phyloP scores from a whole-genome alignment of 306 rosid genomes.

The Spatholobus suberectus region DNA sequence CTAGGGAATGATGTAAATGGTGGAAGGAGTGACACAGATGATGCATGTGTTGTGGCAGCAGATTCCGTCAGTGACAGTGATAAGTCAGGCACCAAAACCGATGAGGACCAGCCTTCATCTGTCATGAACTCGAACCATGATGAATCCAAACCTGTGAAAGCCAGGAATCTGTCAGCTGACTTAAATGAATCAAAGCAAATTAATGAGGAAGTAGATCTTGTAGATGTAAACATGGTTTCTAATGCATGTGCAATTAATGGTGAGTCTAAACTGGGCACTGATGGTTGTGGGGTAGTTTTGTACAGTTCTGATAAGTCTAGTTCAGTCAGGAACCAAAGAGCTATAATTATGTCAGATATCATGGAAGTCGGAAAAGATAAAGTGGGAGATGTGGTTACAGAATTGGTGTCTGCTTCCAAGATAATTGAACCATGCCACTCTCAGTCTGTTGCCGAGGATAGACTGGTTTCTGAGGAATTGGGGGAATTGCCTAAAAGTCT shows the following conservation, averaged over 20 bases:
- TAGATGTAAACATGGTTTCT: too few relatives aligned
- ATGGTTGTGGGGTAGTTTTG: too few relatives aligned
- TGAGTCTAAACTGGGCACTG: too few relatives aligned
- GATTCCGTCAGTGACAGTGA: constrained; percentile 46
- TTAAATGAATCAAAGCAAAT: constrained; percentile 35
- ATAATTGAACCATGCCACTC: too few relatives aligned
- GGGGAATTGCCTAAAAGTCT: too few relatives aligned
- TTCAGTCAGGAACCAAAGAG: too few relatives aligned
- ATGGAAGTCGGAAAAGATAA: constrained; percentile 40
- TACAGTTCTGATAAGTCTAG: too few relatives aligned
- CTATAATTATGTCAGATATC: constrained; percentile 38
- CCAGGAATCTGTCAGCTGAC: constrained; percentile 41
- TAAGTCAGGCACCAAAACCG: constrained; percentile 53
- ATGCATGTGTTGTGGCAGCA: constrained; percentile 33
- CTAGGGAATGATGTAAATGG: constrained; percentile 61
- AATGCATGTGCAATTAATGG: too few relatives aligned
- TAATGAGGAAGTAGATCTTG: too few relatives aligned
- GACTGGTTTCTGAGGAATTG: too few relatives aligned
- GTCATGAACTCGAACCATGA: constrained; percentile 41
- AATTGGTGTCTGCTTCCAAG: constrained; percentile 37
- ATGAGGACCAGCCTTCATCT: constrained; percentile 49
- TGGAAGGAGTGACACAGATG: constrained; percentile 77
- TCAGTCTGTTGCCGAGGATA: too few relatives aligned
- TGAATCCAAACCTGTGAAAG: constrained; percentile 54
- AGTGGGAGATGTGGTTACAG: constrained; percentile 44